Evolutionary conservation across 345 rosid species (phyloP).

Genomic region (Hibiscus syriacus): DNA sequence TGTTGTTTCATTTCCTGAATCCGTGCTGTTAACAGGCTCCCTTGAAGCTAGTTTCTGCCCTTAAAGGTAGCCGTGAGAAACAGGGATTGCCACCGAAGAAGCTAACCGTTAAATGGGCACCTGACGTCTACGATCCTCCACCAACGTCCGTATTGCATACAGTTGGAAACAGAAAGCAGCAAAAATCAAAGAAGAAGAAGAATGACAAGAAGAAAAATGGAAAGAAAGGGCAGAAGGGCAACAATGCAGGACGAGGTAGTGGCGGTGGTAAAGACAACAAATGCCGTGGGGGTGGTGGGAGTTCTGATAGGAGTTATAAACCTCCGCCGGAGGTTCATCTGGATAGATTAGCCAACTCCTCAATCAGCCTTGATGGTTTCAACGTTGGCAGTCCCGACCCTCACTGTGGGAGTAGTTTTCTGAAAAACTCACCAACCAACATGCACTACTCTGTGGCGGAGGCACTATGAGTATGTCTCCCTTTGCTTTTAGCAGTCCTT

Average conservation of each 20-base stretch:
- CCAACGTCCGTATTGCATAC: slow-evolving; percentile 70
- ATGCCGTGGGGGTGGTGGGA: slow-evolving; percentile 38
- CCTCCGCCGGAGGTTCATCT: slow-evolving; percentile 16
- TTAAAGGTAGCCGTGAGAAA: slow-evolving; percentile 84
- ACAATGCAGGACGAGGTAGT: slow-evolving; percentile 34
- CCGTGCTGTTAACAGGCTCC: slow-evolving; percentile 20
- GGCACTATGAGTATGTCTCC: slow-evolving; percentile 32
- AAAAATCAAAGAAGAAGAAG: slow-evolving; percentile 49
- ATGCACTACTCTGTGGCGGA: slow-evolving; percentile 51
- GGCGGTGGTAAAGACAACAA: slow-evolving; percentile 55
- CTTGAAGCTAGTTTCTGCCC: slow-evolving; percentile 56
- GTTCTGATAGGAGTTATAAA: slow-evolving; percentile 21
- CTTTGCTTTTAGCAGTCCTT: not conserved
- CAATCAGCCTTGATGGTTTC: slow-evolving; percentile 19
- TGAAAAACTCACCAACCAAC: slow-evolving; percentile 30
- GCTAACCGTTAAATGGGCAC: slow-evolving; percentile 68
- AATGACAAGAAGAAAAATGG: slow-evolving; percentile 46
- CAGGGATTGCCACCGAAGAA: slow-evolving; percentile 37
- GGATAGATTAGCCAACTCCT: slow-evolving; percentile 11
- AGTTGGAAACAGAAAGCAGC: slow-evolving; percentile 42
- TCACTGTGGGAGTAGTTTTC: slow-evolving; percentile 56
- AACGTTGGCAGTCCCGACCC: slow-evolving; percentile 40
- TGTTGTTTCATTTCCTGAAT: not conserved
- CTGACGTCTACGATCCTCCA: slow-evolving; percentile 83
- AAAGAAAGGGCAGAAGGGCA: slow-evolving; percentile 70